phyloP scores from a whole-genome alignment of 1,139 yeast species.

The Suhomyces bolitotheri region DNA sequence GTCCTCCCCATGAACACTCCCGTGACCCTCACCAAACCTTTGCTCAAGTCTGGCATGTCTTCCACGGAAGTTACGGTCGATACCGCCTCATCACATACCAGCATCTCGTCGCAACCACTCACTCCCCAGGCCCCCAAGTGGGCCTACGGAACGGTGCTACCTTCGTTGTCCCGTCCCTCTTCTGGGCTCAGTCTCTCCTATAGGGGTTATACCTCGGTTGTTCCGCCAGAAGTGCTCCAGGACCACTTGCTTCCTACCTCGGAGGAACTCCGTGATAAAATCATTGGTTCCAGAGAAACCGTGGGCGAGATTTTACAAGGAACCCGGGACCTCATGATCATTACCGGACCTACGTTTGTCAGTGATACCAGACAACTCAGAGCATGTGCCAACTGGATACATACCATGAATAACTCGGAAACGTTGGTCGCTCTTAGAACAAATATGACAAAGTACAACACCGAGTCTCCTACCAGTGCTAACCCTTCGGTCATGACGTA shows the following conservation, averaged over 20 bases:
- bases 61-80: slow-evolving; percentile 4
- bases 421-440: slow-evolving; percentile 26
- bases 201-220: slow-evolving; percentile 21
- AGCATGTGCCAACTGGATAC: slow-evolving; percentile 47
- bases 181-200: slow-evolving; percentile 28
- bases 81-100: neutral
- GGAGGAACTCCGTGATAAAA: slow-evolving; percentile 26
- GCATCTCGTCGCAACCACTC: neutral
- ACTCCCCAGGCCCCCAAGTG: slow-evolving; percentile 7
- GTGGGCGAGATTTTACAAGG: slow-evolving; percentile 18
- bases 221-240: slow-evolving; percentile 48
- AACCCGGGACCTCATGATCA: slow-evolving; percentile 26
- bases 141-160: slow-evolving; percentile 8
- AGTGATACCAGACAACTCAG: slow-evolving; percentile 31
- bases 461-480: slow-evolving; percentile 14
- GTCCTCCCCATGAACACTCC: neutral
- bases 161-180: slow-evolving; percentile 9
- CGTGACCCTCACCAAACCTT: neutral
- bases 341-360: slow-evolving; percentile 42
- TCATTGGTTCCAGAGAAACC: slow-evolving; percentile 24
- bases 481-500: slow-evolving; percentile 27
- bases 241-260: slow-evolving; percentile 39
- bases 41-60: neutral
- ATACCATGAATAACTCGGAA: slow-evolving; percentile 13
- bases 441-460: slow-evolving; percentile 32